Base-by-base conservation (phyloP, 2,329 filamentous ascomycete species). In the Exserohilum turcica region DNA sequence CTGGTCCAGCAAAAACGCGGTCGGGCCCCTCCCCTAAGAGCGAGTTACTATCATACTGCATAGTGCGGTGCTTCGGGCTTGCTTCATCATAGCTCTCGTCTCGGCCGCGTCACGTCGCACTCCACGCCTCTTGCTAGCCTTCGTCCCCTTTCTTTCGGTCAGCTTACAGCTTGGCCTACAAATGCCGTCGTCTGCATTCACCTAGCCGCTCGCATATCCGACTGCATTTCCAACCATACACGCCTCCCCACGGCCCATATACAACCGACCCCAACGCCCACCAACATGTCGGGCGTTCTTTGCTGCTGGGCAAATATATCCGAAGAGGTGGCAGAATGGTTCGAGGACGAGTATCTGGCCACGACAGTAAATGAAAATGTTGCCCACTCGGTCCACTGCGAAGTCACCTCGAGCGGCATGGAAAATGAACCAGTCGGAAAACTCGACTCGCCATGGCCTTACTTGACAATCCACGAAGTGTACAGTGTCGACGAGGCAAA, bases 231-330 rank as follows among this genome's bases (percentile, higher is more conserved):
- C n/a, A n/a, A 12, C 7, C 27, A 10, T 12, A 38, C 12, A 44
- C 24, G 28, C 2, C 44, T 9, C n/a, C 19, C 36, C 21, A 39
- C 35, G 12, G 7, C 33, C 13, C 28, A 48, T 18, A 10, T 15
- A 18, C 29, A 24, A 21, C 28, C 24, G 33, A 27, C 12, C 51
- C 44, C 35, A 21, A 18, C n/a, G 19, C 42, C 29, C 12, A 48
- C 44, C 35, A 55, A 8, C 2, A 66, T 65, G 63, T 40, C 63
- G 13, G 61, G 56, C n/a, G 37, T 66, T 15, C 12, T 60, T 7
- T 64, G 56, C 37, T 37, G 45, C 24, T 66, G 64, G 64, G 62
- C 64, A 29, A 60, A 56, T 9, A 19, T 66, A 12, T 47, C 60
- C 5, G 33, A 60, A 5, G 29, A 57, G 6, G 50, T 48, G 12